Base-by-base conservation (phyloP, 306 rosid genomes). In the Trifolium fragiferum region DNA sequence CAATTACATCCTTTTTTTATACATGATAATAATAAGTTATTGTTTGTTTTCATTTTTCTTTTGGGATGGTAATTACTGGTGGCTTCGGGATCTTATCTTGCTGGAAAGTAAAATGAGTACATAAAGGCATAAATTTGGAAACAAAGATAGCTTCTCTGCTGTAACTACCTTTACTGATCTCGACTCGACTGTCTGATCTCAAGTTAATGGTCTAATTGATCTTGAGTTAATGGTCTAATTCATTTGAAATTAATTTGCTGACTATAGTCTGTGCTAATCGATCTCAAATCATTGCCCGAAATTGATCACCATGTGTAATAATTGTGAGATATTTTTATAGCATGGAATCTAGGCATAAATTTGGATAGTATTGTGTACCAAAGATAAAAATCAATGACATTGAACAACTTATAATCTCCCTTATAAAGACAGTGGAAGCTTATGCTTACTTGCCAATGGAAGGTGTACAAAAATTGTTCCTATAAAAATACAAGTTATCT, bases 31-130 rank as follows among this genome's bases (percentile, higher is more conserved):
- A 30, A 59, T 14, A 6, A 46, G 54, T 51, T 69, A 55, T 10
- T 73, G n/a, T 74, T 80, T 59, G 27, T 30, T 60, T 68, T 60
- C 61, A 49, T 74, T 68, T 69, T 70, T 47, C 47, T 73, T 73
- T 66, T 55, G 14, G 78, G 57, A 20, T 40, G 61, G 61, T 72
- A 14, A 53, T 49, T 10, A 30, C 9, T 2, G 44, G 59, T 41
- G 54, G 70, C 43, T 53, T 35, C 70, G 23, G 58, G 57, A 55
- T 40, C 37, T 54, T 27, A 66, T 75, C 27, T 64, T 50, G 30
- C 54, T 37, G 65, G 72, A 66, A 64, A 37, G 38, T 27, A 74
- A 74, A 63, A 62, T 35, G 64, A 63, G 50, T 63, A 14, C 25
- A 47, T 61, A 60, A 46, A 59, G 77, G 59, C 21, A 27, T 62